phyloP scores from a whole-genome alignment of 2,329 filamentous ascomycete species.

The Lithohypha guttulata region DNA sequence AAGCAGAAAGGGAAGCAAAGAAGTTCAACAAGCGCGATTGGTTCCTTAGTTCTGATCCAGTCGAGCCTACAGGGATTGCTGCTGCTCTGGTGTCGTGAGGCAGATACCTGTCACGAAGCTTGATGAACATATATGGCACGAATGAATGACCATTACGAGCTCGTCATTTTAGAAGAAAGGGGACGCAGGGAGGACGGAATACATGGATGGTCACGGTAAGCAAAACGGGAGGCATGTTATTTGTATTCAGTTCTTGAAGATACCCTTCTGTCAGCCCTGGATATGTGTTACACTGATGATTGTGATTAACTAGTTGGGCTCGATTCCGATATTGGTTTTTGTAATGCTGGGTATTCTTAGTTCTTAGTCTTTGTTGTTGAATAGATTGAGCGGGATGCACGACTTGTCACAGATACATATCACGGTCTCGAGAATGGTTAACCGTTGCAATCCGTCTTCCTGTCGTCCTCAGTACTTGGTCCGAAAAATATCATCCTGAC shows the following conservation, averaged over 20 bases:
- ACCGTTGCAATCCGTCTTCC: too few species aligned
- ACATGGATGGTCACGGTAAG: background rate
- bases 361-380: too few species aligned
- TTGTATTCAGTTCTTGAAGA: slow-evolving; percentile 2
- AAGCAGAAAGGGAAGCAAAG: slow-evolving; percentile 20
- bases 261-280: slow-evolving; percentile 1
- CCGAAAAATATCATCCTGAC: too few species aligned
- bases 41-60: slow-evolving; percentile 22
- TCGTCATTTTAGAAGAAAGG: background rate
- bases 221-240: background rate
- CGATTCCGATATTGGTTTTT: background rate
- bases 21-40: slow-evolving; percentile 22
- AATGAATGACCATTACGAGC: background rate
- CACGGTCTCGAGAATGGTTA: too few species aligned
- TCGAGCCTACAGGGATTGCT: slow-evolving; percentile 11
- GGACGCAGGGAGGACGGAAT: background rate
- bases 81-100: background rate
- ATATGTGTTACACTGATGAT: too few species aligned
- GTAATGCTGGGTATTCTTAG: background rate
- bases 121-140: background rate
- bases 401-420: too few species aligned
- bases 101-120: background rate
- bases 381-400: too few species aligned
- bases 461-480: too few species aligned
- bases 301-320: background rate